A percentile compares a stretch with the other conserved stretches of the same genome.
Conservation (phyloP, 106 monocot species). For the Allium cepa region DNA sequence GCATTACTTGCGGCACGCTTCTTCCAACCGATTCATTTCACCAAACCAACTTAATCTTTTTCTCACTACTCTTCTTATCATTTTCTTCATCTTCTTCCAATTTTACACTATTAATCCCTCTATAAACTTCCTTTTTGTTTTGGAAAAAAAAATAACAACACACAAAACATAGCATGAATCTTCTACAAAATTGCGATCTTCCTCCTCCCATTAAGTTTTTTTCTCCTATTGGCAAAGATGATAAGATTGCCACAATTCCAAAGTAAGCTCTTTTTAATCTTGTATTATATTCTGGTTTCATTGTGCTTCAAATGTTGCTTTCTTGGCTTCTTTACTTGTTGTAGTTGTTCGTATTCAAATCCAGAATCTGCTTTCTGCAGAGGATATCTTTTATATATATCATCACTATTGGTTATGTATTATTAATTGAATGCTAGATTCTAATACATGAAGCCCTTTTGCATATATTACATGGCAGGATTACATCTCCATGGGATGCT, state of each 20-base stretch:
- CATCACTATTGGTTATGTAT: neutral
- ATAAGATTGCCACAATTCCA: neutral
- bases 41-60: neutral
- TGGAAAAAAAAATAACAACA: neutral
- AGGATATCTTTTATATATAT: neutral
- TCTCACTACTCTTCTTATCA: no score
- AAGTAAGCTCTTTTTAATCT: conserved; percentile 1
- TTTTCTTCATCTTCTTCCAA: neutral
- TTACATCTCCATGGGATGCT: neutral
- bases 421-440: no score
- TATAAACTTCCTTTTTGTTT: neutral
- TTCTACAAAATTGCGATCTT: conserved; percentile 88
- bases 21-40: conserved; percentile 10
- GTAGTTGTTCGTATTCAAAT: no score
- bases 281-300: neutral
- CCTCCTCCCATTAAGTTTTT: conserved; percentile 65
- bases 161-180: conserved; percentile 9
- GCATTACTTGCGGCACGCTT: conserved; percentile 33
- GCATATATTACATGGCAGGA: neutral
- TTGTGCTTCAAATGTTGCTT: neutral
- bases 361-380: no score
- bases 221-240: conserved; percentile 14
- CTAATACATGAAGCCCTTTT: no score
- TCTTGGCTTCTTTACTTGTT: no score
- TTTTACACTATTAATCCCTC: neutral